Evolutionary conservation across 2,329 filamentous ascomycete species (phyloP).

Genomic region (Tolypocladium amazonense): DNA sequence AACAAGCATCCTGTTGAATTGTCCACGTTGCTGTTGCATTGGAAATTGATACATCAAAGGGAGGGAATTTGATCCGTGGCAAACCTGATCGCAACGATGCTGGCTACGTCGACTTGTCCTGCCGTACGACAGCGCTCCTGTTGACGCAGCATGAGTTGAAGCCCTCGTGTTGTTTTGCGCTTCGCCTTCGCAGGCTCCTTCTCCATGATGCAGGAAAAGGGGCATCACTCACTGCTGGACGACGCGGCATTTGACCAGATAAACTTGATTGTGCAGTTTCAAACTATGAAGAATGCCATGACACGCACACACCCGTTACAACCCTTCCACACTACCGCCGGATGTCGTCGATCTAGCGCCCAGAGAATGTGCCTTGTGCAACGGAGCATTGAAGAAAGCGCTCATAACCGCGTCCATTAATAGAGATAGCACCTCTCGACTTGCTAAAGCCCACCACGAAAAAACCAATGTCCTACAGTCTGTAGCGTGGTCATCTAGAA

Average conservation of each 20-base stretch:
- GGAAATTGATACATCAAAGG: neutral
- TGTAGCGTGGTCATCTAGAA: neutral
- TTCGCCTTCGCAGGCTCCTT: constrained; percentile 5
- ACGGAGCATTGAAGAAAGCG: neutral
- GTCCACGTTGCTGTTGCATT: neutral
- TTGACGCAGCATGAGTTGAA: too few relatives aligned
- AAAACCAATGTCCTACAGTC: neutral
- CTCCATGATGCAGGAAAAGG: neutral
- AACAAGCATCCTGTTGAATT: neutral
- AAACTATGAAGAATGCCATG: neutral
- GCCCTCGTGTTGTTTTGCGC: constrained; percentile 1
- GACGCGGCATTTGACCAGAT: neutral
- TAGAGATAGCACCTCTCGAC: neutral
- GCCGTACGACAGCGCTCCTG: too few relatives aligned
- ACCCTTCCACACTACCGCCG: neutral
- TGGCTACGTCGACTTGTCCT: neutral
- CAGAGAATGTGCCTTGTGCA: neutral
- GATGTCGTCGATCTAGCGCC: neutral
- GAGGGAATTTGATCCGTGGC: neutral
- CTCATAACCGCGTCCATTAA: constrained; percentile 4
- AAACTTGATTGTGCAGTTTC: neutral
- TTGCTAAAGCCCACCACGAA: neutral
- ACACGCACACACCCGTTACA: neutral
- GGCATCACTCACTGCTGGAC: neutral
- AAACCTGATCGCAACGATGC: neutral